Percentiles rank a stretch among this genome's conserved stretches.
These are phyloP conservation scores for Pezicula neosporulosa DNA, from an alignment of 2,329 filamentous ascomycete species.

Conservation along the genomic window DNA sequence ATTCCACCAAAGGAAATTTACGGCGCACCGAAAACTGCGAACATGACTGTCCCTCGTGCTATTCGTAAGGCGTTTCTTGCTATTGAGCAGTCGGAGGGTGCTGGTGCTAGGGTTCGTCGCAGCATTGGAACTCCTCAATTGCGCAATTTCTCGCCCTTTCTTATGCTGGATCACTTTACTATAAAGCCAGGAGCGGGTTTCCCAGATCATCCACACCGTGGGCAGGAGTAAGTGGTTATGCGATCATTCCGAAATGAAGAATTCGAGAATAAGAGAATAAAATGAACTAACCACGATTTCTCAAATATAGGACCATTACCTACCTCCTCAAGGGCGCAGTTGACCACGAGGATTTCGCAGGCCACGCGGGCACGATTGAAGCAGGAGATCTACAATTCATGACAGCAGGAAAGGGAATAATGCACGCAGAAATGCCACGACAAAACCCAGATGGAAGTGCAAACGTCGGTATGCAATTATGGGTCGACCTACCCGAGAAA, in stretches of 20 bases:
- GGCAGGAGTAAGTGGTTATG: conserved; percentile 49
- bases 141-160: conserved; percentile 84
- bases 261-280: too few relatives aligned
- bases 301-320: conserved; percentile 58
- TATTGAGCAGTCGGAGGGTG: conserved; percentile 82
- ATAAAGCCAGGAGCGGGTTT: conserved; percentile 81
- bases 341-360: conserved; percentile 90
- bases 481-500: conserved; percentile 83
- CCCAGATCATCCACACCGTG: conserved; percentile 80
- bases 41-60: conserved; percentile 67
- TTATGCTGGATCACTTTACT: conserved; percentile 94
- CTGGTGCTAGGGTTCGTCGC: conserved; percentile 80
- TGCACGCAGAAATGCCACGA: conserved; percentile 93
- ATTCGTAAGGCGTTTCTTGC: conserved; percentile 84
- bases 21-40: conserved; percentile 20
- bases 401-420: conserved; percentile 88
- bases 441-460: conserved; percentile 71
- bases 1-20: conserved; percentile 16
- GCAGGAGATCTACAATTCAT: conserved; percentile 96
- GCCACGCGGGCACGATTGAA: conserved; percentile 78
- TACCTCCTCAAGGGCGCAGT: conserved; percentile 84
- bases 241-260: too few relatives aligned
- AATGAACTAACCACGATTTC: too few relatives aligned
- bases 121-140: conserved; percentile 83
- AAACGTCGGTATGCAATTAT: conserved; percentile 88